Base-by-base conservation (phyloP, 352 stramenopile species). In the Phytopythium aichiense region DNA sequence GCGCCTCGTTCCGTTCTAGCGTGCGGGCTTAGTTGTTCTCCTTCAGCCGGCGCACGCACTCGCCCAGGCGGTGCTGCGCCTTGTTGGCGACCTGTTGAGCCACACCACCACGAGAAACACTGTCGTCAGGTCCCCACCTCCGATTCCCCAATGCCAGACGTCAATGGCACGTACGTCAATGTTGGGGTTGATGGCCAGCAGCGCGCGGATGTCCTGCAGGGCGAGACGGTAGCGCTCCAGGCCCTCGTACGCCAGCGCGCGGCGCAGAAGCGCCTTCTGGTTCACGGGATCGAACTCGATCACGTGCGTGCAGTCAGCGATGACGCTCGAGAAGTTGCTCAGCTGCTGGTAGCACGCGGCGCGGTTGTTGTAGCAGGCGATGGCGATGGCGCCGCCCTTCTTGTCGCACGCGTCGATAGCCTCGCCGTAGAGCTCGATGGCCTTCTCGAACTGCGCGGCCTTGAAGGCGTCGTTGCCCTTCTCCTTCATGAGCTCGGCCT, bases 261-360 rank as follows among this genome's bases (percentile, higher is more conserved):
- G 89, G 64, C 95, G 91, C 67, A 98, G 82, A 42, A 98, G 72
- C 30, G 95, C 92, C 81, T 98, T 98, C 66, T 98, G 89, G 83
- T 98, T 98, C 58, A 96, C 84, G 3, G 88, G 79, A 23, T 98
- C 94, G 56, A 91, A 78, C 75, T 98, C 94, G 28, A 98, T 75
- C 37, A 98, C 95, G 43, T 96, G 89, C 35, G 91, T 97, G 72
- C 94, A 98, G 77, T 98, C 95, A 49, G 86, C 80, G 65, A 98
- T 98, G 18, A 97, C 93, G 42, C 82, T 92, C 51, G 97, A 97
- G 74, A 98, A 98, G 79, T 98, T 97, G 74, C 88, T 97, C 62
- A 98, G 94, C 84, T 98, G 94, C 79, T 98, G 97, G 91, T 98
- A 94, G 78, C 95, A 98, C 56, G 95, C 95, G 33, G 95, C 89